Percentiles rank a stretch among this genome's conserved stretches.
Evolutionary conservation across 2,329 filamentous ascomycete species (phyloP).

Genomic region (Scortechinia acanthostroma): DNA sequence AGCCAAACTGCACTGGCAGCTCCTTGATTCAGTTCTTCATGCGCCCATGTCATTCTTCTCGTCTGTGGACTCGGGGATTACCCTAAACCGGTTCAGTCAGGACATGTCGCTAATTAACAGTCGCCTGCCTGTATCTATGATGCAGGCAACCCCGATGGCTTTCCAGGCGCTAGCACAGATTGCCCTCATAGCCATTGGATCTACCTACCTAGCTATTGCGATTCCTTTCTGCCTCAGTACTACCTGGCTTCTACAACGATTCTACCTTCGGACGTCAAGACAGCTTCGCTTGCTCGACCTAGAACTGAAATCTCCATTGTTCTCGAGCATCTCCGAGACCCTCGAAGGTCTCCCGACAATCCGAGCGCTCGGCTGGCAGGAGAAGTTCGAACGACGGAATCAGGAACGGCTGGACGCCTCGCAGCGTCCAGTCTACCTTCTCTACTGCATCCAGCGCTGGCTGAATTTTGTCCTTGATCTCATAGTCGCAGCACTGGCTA

Average conservation of each 20-base stretch:
- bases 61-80: constrained; percentile 20
- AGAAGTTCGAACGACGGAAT: not conserved
- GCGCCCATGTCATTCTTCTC: constrained; percentile 24
- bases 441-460: constrained; percentile 40
- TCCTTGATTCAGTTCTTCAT: constrained; percentile 7
- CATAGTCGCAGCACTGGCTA: constrained; percentile 28
- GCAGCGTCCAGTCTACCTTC: constrained; percentile 38
- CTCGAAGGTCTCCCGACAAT: not conserved
- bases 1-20: constrained; percentile 12
- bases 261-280: not conserved
- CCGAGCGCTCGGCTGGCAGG: not conserved
- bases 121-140: constrained; percentile 16
- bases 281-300: not conserved
- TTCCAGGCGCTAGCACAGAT: not conserved
- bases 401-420: constrained; percentile 21
- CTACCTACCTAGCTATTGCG: not conserved
- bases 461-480: constrained; percentile 36
- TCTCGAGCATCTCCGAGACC: not conserved
- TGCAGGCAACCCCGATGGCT: not conserved
- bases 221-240: not conserved
- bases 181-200: not conserved
- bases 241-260: not conserved
- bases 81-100: constrained; percentile 27
- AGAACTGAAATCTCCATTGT: not conserved
- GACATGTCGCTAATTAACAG: constrained; percentile 27